These are phyloP conservation scores for Anaeromyces robustus DNA, from an alignment of 192 early-diverging fungal species.

Conservation along the genomic window DNA sequence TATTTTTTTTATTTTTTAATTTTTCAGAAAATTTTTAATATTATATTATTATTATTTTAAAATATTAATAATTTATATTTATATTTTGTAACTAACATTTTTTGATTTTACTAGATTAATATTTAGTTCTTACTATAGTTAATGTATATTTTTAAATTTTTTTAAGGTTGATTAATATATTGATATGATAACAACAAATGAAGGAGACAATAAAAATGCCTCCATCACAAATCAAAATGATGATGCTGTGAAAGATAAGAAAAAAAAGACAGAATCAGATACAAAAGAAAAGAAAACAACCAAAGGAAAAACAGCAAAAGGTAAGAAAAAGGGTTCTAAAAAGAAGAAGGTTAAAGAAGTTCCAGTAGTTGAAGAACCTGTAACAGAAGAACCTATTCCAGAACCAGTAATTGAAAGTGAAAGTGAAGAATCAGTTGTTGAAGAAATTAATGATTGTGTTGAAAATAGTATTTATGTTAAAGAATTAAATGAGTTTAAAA, in stretches of 20 bases:
- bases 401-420: background rate
- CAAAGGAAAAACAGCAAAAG: background rate
- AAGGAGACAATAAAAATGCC: background rate
- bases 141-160: background rate
- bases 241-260: background rate
- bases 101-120: too few relatives aligned
- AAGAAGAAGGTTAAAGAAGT: background rate
- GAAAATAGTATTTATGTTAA: background rate
- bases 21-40: too few relatives aligned
- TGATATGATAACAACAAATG: background rate
- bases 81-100: too few relatives aligned
- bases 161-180: background rate
- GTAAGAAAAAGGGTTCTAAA: background rate
- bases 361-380: background rate
- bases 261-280: background rate
- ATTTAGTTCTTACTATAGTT: too few relatives aligned
- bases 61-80: too few relatives aligned
- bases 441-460: background rate
- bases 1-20: too few relatives aligned
- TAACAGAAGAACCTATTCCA: background rate
- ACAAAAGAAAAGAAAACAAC: background rate
- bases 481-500: background rate
- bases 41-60: too few relatives aligned
- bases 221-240: background rate
- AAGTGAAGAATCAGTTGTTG: background rate